Base-by-base conservation (phyloP, 805 yeast species). In the Candida vartiovaarae region DNA sequence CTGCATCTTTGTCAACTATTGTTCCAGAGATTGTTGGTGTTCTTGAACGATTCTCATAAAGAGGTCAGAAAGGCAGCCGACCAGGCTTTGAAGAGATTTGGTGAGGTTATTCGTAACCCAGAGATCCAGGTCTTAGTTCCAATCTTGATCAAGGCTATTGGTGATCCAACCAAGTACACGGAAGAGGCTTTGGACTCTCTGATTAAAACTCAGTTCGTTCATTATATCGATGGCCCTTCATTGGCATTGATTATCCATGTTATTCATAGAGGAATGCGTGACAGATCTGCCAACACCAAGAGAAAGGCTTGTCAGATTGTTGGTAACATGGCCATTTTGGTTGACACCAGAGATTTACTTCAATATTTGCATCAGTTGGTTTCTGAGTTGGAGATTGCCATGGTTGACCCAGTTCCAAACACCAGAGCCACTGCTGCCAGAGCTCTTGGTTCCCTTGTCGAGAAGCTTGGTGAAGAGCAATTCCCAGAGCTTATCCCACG, bases 341-440 rank as follows among this genome's bases (percentile, higher is more conserved):
- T 95, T 15, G 98, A 91, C 56, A 72, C 87, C 15, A 78, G 76
- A 53, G 99, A 93, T 62, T 71, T 93, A 47, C 65, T 78, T 41
- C 97, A 96, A 26, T 93, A 93, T 65, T 69, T 93, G 56, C 75
- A 80, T 24, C 77, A 80, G 36, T 71, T 93, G 53, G 82, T 91
- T 36, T 72, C 79, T 8, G 96, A 89, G 54, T 75, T 93, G 47
- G 95, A 93, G 62, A 72, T 76, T 36, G 95, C 98, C 5, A 91
- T 93, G 95, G 96, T 95, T 40, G 99, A 93, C 55, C 99, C 99
- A 1, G 99, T 93, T 41, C 96, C 98, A 30, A 86, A 81, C 35
- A 93, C 99, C 0, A 80, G 98, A 62, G 95, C 98, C 2, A 93
- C 96, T 23, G 98, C 98, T 25, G 90, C 97, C 23, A 80, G 97